These are phyloP conservation scores for Nemania serpens DNA, from an alignment of 2,329 filamentous ascomycete species.

Conservation along the genomic window DNA sequence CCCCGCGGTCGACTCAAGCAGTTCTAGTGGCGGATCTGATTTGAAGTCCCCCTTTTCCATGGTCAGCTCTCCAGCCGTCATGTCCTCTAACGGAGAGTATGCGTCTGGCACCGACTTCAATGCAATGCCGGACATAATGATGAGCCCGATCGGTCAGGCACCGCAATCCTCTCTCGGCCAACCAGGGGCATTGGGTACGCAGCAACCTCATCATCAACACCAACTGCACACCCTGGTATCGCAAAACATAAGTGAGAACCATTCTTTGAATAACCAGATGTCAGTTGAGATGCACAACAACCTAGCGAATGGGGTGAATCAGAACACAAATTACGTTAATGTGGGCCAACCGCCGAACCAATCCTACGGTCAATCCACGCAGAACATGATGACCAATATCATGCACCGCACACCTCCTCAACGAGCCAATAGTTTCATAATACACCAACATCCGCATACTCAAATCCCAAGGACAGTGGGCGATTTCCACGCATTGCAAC, in stretches of 20 bases:
- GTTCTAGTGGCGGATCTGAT: conserved; percentile 46
- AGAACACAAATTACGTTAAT: conserved; percentile 39
- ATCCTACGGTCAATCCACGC: conserved; percentile 34
- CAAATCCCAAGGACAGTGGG: conserved; percentile 50
- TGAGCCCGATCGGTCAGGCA: conserved; percentile 52
- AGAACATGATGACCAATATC: conserved; percentile 40
- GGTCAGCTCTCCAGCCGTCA: conserved; percentile 56
- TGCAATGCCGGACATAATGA: conserved; percentile 58
- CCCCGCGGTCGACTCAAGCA: conserved; percentile 45
- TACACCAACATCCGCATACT: conserved; percentile 41
- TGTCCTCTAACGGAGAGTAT: conserved; percentile 59
- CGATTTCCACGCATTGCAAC: conserved; percentile 56
- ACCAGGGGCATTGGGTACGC: conserved; percentile 38
- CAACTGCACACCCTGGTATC: conserved; percentile 35
- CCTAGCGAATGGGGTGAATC: conserved; percentile 38
- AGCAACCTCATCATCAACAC: conserved; percentile 40
- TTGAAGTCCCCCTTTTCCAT: conserved; percentile 54
- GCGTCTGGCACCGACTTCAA: conserved; percentile 53
- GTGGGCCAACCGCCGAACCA: conserved; percentile 42
- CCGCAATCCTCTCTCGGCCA: conserved; percentile 43
- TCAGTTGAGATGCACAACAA: conserved; percentile 41
- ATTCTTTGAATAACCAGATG: conserved; percentile 43
- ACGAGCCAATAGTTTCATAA: conserved; percentile 47
- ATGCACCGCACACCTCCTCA: conserved; percentile 45
- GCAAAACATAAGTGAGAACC: conserved; percentile 42